Evolutionary conservation across 352 stramenopile species (phyloP).

Genomic region (Phytophthora cactorum): DNA sequence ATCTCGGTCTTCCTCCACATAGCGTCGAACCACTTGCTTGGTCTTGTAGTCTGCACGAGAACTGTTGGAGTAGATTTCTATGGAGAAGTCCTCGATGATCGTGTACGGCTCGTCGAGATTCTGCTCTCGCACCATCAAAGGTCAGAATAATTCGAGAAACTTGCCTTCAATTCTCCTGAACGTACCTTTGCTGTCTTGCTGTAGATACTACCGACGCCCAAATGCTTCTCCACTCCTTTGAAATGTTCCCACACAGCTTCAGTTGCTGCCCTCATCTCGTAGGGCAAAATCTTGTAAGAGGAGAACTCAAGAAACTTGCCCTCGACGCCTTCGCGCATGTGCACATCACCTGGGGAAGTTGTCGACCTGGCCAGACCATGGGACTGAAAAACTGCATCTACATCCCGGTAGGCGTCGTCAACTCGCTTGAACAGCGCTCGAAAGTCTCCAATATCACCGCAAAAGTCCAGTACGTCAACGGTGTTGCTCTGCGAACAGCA

Average conservation of each 20-base stretch:
- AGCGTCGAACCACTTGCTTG: conserved; percentile 63
- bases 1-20: conserved; percentile 56
- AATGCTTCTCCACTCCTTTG: conserved; percentile 39
- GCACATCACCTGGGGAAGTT: conserved; percentile 24
- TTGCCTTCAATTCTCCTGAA: not conserved
- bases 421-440: conserved; percentile 23
- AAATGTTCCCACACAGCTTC: conserved; percentile 35
- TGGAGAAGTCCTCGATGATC: conserved; percentile 59
- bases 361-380: conserved; percentile 26
- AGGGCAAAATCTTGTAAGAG: conserved; percentile 28
- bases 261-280: conserved; percentile 10
- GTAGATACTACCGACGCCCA: conserved; percentile 35
- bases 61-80: conserved; percentile 60
- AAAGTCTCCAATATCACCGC: conserved; percentile 28
- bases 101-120: conserved; percentile 54
- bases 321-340: conserved; percentile 26
- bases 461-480: conserved; percentile 27
- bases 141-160: not conserved
- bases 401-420: conserved; percentile 18
- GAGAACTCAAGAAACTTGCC: conserved; percentile 35
- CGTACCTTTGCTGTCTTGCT: conserved; percentile 34
- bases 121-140: conserved; percentile 6
- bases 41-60: conserved; percentile 55
- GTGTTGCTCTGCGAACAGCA: conserved; percentile 15
- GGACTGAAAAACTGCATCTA: conserved; percentile 28